These are phyloP conservation scores for Fagus crenata DNA, from an alignment of 306 rosid genomes.

Conservation along the genomic window DNA sequence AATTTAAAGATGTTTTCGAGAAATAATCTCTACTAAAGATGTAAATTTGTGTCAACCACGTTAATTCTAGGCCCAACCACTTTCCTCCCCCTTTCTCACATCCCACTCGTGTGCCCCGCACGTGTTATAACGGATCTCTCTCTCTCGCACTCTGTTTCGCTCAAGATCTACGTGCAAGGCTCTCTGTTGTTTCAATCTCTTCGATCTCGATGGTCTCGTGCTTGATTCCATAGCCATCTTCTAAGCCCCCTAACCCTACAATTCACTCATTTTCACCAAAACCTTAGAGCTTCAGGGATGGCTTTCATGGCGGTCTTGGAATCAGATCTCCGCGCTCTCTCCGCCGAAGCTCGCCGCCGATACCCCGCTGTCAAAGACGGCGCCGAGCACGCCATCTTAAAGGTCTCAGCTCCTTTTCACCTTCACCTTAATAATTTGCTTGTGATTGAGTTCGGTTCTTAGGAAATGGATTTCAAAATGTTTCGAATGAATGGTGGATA, in stretches of 20 bases:
- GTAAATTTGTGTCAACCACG: too few relatives aligned
- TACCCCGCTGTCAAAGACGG: constrained; percentile 91
- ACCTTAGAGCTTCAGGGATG: constrained; percentile 49
- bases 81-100: background rate
- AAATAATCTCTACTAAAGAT: too few relatives aligned
- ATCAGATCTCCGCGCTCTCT: constrained; percentile 98
- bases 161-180: constrained; percentile 44
- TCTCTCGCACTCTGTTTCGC: constrained; percentile 4
- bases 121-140: constrained; percentile 43
- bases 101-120: constrained; percentile 28
- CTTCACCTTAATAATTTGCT: background rate
- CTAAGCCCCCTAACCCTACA: constrained; percentile 5
- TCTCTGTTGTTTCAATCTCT: background rate
- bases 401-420: constrained; percentile 47
- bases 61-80: background rate
- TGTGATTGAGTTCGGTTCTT: background rate
- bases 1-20: too few relatives aligned
- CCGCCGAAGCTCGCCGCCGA: constrained; percentile 99
- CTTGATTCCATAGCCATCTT: constrained; percentile 6
- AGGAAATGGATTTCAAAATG: too few relatives aligned
- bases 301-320: constrained; percentile 99
- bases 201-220: constrained; percentile 21
- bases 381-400: constrained; percentile 89
- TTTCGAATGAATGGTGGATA: too few relatives aligned
- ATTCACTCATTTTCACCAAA: constrained; percentile 11